Evolutionary conservation across 2,329 filamentous ascomycete genomes (phyloP).

Genomic region (Colletotrichum sublineola): DNA sequence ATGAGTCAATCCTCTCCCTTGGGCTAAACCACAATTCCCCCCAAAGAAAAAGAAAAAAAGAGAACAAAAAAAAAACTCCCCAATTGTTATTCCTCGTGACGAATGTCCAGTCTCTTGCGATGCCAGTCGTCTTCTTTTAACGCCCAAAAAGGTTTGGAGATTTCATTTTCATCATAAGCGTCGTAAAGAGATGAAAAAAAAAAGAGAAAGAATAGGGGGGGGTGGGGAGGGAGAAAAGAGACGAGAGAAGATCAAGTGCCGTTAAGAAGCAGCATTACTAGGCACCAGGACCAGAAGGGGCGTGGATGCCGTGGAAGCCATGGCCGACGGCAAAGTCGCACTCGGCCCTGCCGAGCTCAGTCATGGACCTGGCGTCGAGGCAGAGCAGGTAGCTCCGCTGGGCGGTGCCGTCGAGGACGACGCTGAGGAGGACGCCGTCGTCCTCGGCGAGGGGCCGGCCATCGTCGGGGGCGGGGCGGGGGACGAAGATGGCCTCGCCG

Average conservation of each 20-base stretch:
- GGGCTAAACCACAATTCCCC: background rate
- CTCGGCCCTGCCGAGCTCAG: conserved; percentile 74
- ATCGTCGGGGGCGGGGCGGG: conserved; percentile 45
- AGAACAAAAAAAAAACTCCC: no score
- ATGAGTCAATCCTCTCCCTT: background rate
- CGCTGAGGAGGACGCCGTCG: conserved; percentile 71
- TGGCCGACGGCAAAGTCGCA: conserved; percentile 71
- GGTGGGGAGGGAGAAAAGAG: background rate
- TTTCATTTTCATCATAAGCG: background rate
- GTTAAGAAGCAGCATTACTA: background rate
- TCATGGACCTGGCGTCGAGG: conserved; percentile 72
- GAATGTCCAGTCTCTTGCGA: background rate
- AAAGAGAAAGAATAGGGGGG: background rate
- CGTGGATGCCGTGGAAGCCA: conserved; percentile 75
- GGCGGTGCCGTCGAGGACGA: conserved; percentile 73
- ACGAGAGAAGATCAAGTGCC: background rate
- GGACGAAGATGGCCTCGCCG: conserved; percentile 77
- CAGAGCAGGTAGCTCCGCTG: conserved; percentile 75
- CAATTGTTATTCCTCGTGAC: background rate
- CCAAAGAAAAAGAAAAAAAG: background rate
- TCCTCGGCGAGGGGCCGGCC: conserved; percentile 64
- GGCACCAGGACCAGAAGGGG: conserved; percentile 38
- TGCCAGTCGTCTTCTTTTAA: background rate
- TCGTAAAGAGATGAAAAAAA: background rate
- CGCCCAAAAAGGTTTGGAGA: background rate